A percentile compares a stretch with the other conserved stretches of the same genome.
Conservation (phyloP, 2,329 filamentous ascomycete genomes). For the Polytolypa hystricis region DNA sequence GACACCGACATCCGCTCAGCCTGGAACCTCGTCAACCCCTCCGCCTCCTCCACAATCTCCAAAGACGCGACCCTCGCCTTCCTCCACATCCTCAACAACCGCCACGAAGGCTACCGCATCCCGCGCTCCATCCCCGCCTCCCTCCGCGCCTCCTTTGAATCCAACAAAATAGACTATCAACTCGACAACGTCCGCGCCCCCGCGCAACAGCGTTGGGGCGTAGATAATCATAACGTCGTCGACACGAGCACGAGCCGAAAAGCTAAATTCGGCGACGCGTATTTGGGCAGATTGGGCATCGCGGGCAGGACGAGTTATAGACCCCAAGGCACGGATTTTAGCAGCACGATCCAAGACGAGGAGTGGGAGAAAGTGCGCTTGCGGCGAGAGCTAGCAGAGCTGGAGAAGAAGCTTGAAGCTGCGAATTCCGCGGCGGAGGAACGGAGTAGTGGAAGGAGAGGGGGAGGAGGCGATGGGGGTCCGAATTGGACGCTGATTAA, state of each 20-base stretch:
- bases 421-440: constrained; percentile 64
- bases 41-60: constrained; percentile 68
- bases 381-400: constrained; percentile 79
- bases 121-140: constrained; percentile 83
- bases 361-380: constrained; percentile 97
- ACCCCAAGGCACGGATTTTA: constrained; percentile 81
- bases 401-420: constrained; percentile 77
- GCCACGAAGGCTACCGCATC: constrained; percentile 90
- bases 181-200: constrained; percentile 58
- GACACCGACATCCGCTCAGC: constrained; percentile 76
- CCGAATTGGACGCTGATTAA: constrained; percentile 86
- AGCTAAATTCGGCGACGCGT: constrained; percentile 94
- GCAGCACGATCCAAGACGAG: constrained; percentile 66
- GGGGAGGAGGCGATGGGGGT: constrained; percentile 50
- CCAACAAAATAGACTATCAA: constrained; percentile 94
- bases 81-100: constrained; percentile 89
- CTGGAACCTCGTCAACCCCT: constrained; percentile 96
- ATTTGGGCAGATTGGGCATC: constrained; percentile 76
- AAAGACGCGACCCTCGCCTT: constrained; percentile 94
- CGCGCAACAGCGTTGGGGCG: constrained; percentile 58
- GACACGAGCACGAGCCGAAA: constrained; percentile 81
- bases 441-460: constrained; percentile 37
- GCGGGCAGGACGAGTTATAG: constrained; percentile 67
- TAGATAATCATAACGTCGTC: constrained; percentile 44
- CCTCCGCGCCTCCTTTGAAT: constrained; percentile 84